Base-by-base conservation (phyloP, 176 grass and related monocot species). In the Oryza coarctata region DNA sequence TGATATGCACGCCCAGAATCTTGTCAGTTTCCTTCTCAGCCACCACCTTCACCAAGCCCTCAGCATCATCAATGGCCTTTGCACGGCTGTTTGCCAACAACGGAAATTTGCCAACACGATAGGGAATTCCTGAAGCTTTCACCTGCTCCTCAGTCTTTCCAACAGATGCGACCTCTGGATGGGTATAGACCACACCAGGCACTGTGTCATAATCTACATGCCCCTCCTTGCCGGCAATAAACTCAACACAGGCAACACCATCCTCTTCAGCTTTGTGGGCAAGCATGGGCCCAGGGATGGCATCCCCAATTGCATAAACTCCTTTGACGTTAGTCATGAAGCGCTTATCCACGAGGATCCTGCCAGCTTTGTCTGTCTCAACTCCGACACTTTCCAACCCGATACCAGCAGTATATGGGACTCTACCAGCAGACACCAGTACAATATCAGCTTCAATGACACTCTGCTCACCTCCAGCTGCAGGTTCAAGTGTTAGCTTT, bases 191-290 rank as follows among this genome's bases (percentile, higher is more conserved):
- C 22, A 99, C 96, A 39, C 96, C 96, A 10, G 96, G 96, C 18
- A 99, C 96, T 15, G 84, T 67, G 35, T 95, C 93, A 78, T 99
- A 99, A 62, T 99, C 96, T 27, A 99, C 96, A 71, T 99, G 96
- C 1, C 96, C 96, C 86, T 95, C 96, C 70, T 95, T 99, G 71
- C 96, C 96, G 71, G 96, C 91, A 52, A 99, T 93, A 62, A 94
- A 90, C 83, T 99, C 96, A 1, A 94, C 93, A 39, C 96, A 99
- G 44, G 96, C 89, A 14, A 99, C 93, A 20, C 96, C 96, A 80
- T 99, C 96, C 71, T 99, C 96, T 90, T 99, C 96, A 14, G 96
- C 96, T 82, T 99, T 99, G 81, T 99, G 96, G 38, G 96, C 96
- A 88, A 99, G 93, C 96, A 99, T 99, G n/a, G 96, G 96, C 28